These are phyloP conservation scores for Phaeomoniella chlamydospora DNA, from an alignment of 2,329 filamentous ascomycete species.

Conservation along the genomic window DNA sequence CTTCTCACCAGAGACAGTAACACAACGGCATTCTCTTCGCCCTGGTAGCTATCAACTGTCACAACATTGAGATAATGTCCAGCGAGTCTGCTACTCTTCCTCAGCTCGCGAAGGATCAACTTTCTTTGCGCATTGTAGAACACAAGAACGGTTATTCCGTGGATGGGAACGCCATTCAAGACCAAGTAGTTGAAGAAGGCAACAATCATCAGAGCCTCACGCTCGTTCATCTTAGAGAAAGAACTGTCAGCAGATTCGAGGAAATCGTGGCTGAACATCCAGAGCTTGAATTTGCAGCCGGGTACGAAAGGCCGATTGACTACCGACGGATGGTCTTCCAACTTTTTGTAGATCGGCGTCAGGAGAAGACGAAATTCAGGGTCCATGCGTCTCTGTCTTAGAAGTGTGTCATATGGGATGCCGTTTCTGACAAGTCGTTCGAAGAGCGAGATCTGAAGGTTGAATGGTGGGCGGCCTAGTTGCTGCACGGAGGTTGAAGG, in stretches of 20 bases:
- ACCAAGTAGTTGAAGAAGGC: conserved; percentile 59
- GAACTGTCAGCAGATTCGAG: conserved; percentile 48
- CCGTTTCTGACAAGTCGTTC: conserved; percentile 57
- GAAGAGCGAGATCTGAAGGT: conserved; percentile 63
- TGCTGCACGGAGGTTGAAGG: conserved; percentile 49
- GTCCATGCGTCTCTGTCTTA: conserved; percentile 59
- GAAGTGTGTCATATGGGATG: conserved; percentile 50
- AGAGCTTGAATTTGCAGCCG: conserved; percentile 21
- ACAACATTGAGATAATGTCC: conserved; percentile 44
- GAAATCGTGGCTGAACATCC: conserved; percentile 54
- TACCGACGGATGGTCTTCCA: conserved; percentile 46
- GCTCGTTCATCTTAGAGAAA: conserved; percentile 51
- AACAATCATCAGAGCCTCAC: conserved; percentile 64
- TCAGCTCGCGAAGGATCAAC: conserved; percentile 36
- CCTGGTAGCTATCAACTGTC: conserved; percentile 82
- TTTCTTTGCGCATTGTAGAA: conserved; percentile 81
- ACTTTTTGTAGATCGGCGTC: conserved; percentile 43
- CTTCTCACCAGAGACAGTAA: conserved; percentile 69
- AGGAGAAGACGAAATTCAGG: conserved; percentile 50
- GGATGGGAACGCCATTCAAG: conserved; percentile 45
- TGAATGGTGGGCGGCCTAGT: conserved; percentile 46
- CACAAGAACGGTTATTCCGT: conserved; percentile 63
- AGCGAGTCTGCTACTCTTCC: conserved; percentile 25
- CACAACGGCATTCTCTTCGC: conserved; percentile 77
- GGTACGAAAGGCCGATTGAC: conserved; percentile 36